Conservation (phyloP, 257 asterid species). For the Nicotiana sylvestris region DNA sequence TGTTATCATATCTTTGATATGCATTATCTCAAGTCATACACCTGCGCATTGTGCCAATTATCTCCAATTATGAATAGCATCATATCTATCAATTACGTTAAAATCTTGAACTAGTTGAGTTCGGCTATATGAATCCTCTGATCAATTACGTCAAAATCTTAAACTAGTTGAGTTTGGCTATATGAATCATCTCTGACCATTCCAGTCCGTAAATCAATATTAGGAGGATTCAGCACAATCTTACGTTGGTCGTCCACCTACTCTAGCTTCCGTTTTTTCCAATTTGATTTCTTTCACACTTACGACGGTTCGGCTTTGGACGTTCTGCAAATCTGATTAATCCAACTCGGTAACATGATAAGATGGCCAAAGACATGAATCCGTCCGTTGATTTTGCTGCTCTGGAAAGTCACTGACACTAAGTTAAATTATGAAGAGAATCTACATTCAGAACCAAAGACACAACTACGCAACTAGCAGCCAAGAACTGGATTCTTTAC, state of each 20-base stretch:
- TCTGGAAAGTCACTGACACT: neutral
- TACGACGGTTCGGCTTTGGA: neutral
- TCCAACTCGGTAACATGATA: neutral
- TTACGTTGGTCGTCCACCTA: neutral
- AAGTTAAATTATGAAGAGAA: neutral
- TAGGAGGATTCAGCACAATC: too few relatives aligned
- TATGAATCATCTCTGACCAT: neutral
- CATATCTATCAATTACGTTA: neutral
- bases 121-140: neutral
- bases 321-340: neutral
- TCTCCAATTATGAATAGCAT: neutral
- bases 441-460: neutral
- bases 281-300: neutral
- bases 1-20: neutral
- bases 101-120: neutral
- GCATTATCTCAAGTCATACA: neutral
- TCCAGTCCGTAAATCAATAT: neutral
- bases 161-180: neutral
- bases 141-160: too few relatives aligned
- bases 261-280: neutral
- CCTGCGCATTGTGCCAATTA: neutral
- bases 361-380: neutral
- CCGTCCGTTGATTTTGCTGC: neutral
- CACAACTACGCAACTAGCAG: neutral
- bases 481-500: conserved; percentile 46